Base-by-base conservation (phyloP, 306 rosid genomes). In the Hippophae gyantsensis region DNA sequence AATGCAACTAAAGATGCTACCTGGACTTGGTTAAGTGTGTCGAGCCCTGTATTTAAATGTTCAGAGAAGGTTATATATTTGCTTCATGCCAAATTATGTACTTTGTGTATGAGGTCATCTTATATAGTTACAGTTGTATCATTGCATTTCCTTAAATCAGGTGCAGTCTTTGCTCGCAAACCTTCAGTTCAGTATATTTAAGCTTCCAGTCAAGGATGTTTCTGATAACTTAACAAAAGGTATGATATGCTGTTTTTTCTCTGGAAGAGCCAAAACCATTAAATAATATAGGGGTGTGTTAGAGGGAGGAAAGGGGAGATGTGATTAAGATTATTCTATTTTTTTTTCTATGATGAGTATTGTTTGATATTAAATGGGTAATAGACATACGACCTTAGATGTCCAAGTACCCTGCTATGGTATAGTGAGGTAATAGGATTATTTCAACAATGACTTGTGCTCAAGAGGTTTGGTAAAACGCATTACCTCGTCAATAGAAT, bases 1-100 rank as follows among this genome's bases (percentile, higher is more conserved):
- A 83, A 72, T 68, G 74, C 69, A 69, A 69, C 67, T 71, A 66
- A 76, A 65, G 62, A 61, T 56, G 73, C 61, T 38, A 69, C 69
- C 58, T 85, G 98, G 98, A 84, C 64, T 67, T 90, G 96, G 98
- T 67, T 76, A 67, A 75, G 81, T 72, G 76, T 83, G 62, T 72
- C 84, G 51, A 78, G 72, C 67, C 82, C 92, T 46, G 57, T 76
- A 57, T 78, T 52, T 49, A 78, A 72, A 73, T 83, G 83, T 81
- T 82, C 95, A 11, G 82, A 83, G 68, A 80, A 87, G 95, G 98
- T 92, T 71, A 42, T 69, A 58, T 18, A 60, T 63, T 72, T 64
- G 9, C 62, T 60, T 72, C 68, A 41, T 40, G 40, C 42, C 56
- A 52, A 55, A 42, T 5, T 62, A 48, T 41, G 56, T 14, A n/a